Evolutionary conservation across 306 rosid species (phyloP).

Genomic region (Abrus precatorius): DNA sequence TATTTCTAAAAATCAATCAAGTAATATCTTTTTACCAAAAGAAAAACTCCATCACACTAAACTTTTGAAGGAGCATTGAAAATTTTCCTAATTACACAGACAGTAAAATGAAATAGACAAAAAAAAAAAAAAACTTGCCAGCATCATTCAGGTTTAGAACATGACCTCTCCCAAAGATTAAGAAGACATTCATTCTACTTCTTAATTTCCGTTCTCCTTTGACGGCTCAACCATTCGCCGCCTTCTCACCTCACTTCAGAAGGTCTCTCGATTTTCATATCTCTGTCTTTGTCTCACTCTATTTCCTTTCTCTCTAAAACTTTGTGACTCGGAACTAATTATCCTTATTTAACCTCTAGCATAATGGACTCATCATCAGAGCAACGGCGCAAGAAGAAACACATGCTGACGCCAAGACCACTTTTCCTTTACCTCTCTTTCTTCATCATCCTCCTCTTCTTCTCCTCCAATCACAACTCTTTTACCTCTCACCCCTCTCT

Average conservation of each 20-base stretch:
- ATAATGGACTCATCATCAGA: conserved; percentile 66
- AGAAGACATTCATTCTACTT: too few relatives aligned
- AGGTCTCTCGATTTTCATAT: too few relatives aligned
- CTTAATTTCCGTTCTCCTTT: not conserved
- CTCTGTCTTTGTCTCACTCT: not conserved
- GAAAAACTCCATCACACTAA: not conserved
- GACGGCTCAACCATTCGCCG: conserved; percentile 2
- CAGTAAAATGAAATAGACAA: not conserved
- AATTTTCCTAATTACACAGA: too few relatives aligned
- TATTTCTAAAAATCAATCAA: too few relatives aligned
- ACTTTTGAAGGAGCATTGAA: too few relatives aligned
- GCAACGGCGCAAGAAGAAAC: conserved; percentile 68
- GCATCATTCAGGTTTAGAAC: too few relatives aligned
- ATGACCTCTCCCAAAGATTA: too few relatives aligned
- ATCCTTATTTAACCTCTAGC: not conserved
- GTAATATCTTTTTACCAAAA: too few relatives aligned
- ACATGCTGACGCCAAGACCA: conserved; percentile 49
- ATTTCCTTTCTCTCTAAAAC: not conserved
- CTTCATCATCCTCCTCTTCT: conserved; percentile 52
- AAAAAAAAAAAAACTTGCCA: too few relatives aligned
- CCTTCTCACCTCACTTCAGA: conserved; percentile 1
- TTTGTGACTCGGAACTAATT: not conserved
- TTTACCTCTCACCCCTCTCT: conserved; percentile 54
- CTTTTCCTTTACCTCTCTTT: conserved; percentile 53
- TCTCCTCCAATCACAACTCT: conserved; percentile 51